Conservation (phyloP, 2,329 filamentous ascomycete species). For the Gyromitra esculenta region DNA sequence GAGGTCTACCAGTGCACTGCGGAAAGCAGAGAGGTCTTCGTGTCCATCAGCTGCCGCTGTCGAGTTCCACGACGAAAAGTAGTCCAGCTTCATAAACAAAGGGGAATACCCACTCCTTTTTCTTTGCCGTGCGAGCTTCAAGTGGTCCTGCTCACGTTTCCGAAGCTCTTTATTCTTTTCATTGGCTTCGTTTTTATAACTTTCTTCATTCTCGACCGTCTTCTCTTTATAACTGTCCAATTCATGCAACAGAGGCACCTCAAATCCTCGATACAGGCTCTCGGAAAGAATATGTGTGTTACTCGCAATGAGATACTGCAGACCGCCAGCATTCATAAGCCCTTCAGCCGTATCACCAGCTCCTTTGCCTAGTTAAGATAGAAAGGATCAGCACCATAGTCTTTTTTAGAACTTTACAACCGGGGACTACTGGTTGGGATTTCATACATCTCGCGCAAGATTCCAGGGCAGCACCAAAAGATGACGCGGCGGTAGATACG, state of each 20-base stretch:
- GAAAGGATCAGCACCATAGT: slow-evolving; percentile 39
- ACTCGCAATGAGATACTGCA: slow-evolving; percentile 75
- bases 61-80: slow-evolving; percentile 46
- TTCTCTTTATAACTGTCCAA: slow-evolving; percentile 72
- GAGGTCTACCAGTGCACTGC: slow-evolving; percentile 71
- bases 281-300: slow-evolving; percentile 76
- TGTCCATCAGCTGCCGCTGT: slow-evolving; percentile 50
- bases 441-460: slow-evolving; percentile 66
- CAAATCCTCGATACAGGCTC: slow-evolving; percentile 74
- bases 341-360: slow-evolving; percentile 70
- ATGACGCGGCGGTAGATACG: slow-evolving; percentile 70
- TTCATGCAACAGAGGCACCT: slow-evolving; percentile 75
- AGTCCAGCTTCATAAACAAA: slow-evolving; percentile 47
- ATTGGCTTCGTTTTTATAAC: slow-evolving; percentile 68
- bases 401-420: slow-evolving; percentile 23
- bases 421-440: slow-evolving; percentile 12
- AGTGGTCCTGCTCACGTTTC: slow-evolving; percentile 71
- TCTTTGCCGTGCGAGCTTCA: slow-evolving; percentile 70
- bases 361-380: slow-evolving; percentile 59
- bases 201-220: slow-evolving; percentile 72
- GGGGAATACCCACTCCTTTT: slow-evolving; percentile 59
- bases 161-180: slow-evolving; percentile 70
- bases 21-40: slow-evolving; percentile 70
- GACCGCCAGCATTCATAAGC: slow-evolving; percentile 70
- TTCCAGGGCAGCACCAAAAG: slow-evolving; percentile 73